Evolutionary conservation across 345 rosid species (phyloP), one percentile per base, ranked within the genome.

Genomic region (Cardiospermum halicacabum): DNA sequence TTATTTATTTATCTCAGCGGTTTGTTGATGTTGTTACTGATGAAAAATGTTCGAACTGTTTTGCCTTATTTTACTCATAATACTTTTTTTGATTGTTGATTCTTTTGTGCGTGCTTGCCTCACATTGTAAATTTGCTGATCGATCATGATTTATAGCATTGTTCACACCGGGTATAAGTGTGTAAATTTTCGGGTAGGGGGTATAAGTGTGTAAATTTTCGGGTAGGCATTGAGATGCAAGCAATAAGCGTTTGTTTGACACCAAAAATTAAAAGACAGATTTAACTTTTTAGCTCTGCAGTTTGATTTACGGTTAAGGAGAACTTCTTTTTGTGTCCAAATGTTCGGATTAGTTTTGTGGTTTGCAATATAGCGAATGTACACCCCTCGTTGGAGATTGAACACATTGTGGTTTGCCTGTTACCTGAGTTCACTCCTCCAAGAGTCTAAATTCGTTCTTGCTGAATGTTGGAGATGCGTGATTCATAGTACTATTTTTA

Each of bases 191-290:
- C 34, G 32, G 31, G 30, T 48, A 31, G 32, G 31, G 30, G 30
- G 31, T 2, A 7, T 50, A 21, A 7, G 57, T 22, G 56, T 63
- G 21, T 22, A 30, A 47, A 11, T 34, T 63, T 32, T 34, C n/a
- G n/a, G n/a, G n/a, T 24, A 1, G 19, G 34, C 9, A 13, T 49
- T 28, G 31, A 15, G 43, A 62, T 49, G 5, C 34, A 48, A 30
- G 31, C 27, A 21, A 50, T 47, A 5, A 28, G 19, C 19, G 13
- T 4, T 28, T 30, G 13, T 48, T 19, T 19, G 11, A 31, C 32
- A 19, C 9, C 15, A 12, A 31, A 48, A 22, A 43, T 48, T 61
- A 27, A 55, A 28, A 62, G 66, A 30, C 66, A 24, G 31, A 48
- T 62, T 13, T 22, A 11, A 19, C 36, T 59, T 21, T 39, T 59